Evolutionary conservation across 495 filamentous ascomycete genomes (phyloP).

Genomic region (Neurospora sp.): DNA sequence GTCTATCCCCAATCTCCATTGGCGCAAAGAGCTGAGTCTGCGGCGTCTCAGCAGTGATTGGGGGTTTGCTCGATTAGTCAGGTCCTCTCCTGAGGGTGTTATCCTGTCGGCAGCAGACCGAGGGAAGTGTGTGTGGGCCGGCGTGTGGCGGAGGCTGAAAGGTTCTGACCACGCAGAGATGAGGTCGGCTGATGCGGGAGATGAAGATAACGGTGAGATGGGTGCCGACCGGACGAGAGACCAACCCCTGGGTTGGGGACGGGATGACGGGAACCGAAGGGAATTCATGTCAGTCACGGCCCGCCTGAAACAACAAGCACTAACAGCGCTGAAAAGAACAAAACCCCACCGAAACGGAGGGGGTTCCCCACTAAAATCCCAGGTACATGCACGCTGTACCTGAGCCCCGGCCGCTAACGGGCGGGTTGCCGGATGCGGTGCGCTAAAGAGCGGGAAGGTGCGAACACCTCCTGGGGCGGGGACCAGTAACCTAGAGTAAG

Average conservation of each 20-base stretch:
- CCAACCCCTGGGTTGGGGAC: not conserved
- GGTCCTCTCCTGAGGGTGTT: not conserved
- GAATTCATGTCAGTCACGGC: not conserved
- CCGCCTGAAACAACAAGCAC: not conserved
- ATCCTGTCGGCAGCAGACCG: not conserved
- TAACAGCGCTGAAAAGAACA: not conserved
- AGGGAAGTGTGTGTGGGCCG: not conserved
- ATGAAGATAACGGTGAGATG: not conserved
- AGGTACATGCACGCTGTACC: not conserved
- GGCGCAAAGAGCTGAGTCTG: not conserved
- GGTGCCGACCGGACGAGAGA: not conserved
- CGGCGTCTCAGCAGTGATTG: not conserved
- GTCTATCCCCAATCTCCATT: not conserved
- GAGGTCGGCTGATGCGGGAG: not conserved
- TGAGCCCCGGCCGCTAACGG: not conserved
- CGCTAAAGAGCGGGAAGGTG: conserved; percentile 15
- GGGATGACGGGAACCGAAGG: not conserved
- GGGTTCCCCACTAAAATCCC: not conserved
- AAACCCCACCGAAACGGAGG: not conserved
- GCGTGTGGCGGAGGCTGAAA: not conserved
- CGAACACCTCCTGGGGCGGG: conserved; percentile 5
- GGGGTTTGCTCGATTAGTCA: not conserved
- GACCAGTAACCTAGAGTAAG: not conserved
- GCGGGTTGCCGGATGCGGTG: not conserved
- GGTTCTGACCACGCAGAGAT: not conserved